These are phyloP conservation scores for Sphaerulina populicola DNA, from an alignment of 2,329 filamentous ascomycete species.

Conservation along the genomic window DNA sequence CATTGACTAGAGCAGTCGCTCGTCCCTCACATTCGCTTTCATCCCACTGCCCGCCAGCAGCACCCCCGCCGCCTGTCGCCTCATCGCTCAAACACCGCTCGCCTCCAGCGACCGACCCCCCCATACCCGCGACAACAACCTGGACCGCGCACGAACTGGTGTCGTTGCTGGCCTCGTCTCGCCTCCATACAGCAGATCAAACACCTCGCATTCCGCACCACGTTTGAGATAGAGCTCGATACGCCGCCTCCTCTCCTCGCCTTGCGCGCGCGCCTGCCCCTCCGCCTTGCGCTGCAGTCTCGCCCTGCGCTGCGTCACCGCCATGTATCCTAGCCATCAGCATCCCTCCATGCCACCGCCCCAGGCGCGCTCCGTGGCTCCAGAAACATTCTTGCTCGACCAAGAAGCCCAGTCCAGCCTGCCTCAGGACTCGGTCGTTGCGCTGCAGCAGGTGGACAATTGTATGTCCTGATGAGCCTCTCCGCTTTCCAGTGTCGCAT, in stretches of 20 bases:
- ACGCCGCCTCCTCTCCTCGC: slow-evolving; percentile 1
- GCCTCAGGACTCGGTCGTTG: slow-evolving; percentile 92
- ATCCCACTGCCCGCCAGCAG: not conserved
- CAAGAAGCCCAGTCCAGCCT: slow-evolving; percentile 93
- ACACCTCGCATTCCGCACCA: not conserved
- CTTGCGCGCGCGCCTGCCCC: slow-evolving; percentile 1
- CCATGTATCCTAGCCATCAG: slow-evolving; percentile 48
- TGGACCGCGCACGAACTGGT: slow-evolving; percentile 18
- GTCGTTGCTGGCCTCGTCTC: slow-evolving; percentile 15
- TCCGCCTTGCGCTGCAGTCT: not conserved
- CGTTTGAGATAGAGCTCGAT: slow-evolving; percentile 11
- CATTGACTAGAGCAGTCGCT: slow-evolving; percentile 11
- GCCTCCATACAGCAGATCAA: slow-evolving; percentile 7
- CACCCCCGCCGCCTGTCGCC: not conserved
- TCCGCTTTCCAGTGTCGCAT: slow-evolving; percentile 2
- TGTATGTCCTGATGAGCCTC: slow-evolving; percentile 48
- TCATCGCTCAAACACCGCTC: not conserved
- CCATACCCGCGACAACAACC: slow-evolving; percentile 3
- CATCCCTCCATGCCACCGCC: slow-evolving; percentile 75
- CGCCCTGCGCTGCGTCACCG: not conserved
- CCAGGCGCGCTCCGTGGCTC: slow-evolving; percentile 62
- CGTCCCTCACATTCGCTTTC: slow-evolving; percentile 14
- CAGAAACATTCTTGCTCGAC: slow-evolving; percentile 97
- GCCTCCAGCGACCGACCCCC: not conserved
- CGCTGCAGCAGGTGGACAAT: slow-evolving; percentile 96